Base-by-base conservation (phyloP, 192 early-diverging fungal species). In the Coemansia sp. region DNA sequence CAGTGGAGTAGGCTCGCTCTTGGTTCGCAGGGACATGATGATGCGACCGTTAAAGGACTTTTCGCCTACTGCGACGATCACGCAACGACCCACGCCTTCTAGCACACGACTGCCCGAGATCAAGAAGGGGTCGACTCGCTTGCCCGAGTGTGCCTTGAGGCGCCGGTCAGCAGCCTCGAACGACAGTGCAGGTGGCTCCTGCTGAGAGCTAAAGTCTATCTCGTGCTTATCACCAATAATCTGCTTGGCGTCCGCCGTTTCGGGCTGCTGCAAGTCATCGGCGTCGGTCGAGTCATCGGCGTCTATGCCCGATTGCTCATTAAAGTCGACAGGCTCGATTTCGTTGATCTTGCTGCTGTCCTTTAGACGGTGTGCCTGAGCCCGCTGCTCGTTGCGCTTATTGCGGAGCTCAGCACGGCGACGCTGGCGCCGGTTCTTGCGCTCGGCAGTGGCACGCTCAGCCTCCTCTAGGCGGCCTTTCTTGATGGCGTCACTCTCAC, bases 81-180 rank as follows among this genome's bases (percentile, higher is more conserved):
- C 79, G 79, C 96, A 95, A 27, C 83, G 78, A 7, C 95, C 95
- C 7, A 94, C 89, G 53, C 97, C 98, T 64, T 95, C 95, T 13
- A 93, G 75, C 0, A 98, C 90, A 65, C 95, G 95, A 70, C 93
- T 94, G 29, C 98, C 98, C 52, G 94, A 95, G 15, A 99, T 87
- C 38, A 99, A 81, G 73, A 98, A 98, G 6, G 95, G 95, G 55
- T 89, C 88, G 16, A 66, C 75, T 20, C 68, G 78, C 62, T 85
- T 80, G 61, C 72, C 58, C 11, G 73, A 68, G 52, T 72, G 68
- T 40, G 75, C 52, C 67, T 73, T 84, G 53, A 41, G 39, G 29
- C 66, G 75, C 52, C 40, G 70, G 20, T 69, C 64, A 16, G 34
- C 24, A 22, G 61, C 36, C 39, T 8, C 61, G 22, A 41, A 20